Conservation (phyloP, 805 yeast genomes). For the Cyberlindnera xishuangbannaensis region DNA sequence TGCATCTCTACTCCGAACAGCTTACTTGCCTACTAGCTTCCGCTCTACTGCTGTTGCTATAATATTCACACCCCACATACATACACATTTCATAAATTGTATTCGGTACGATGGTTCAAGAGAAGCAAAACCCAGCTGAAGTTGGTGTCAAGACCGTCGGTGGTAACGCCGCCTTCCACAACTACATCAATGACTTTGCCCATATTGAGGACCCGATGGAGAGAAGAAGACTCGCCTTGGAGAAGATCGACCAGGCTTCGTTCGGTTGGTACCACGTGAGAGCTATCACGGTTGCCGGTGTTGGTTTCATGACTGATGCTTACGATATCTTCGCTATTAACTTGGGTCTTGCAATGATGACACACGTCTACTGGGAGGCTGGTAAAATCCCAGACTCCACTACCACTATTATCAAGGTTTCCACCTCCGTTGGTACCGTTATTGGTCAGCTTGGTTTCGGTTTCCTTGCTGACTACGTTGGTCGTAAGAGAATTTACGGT, state of each 20-base stretch:
- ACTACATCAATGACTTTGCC: slow-evolving; percentile 71
- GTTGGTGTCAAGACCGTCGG: slow-evolving; percentile 44
- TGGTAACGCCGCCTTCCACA: slow-evolving; percentile 86
- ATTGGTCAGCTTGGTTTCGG: slow-evolving; percentile 88
- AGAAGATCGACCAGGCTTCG: slow-evolving; percentile 71
- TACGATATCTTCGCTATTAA: slow-evolving; percentile 90
- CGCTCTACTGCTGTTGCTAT: no score
- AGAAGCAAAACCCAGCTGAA: slow-evolving; percentile 21
- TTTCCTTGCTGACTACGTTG: slow-evolving; percentile 70
- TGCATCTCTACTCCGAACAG: no score
- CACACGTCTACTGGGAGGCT: slow-evolving; percentile 65
- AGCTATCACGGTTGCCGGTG: slow-evolving; percentile 84
- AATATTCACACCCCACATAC: no score
- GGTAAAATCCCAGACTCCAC: slow-evolving; percentile 64
- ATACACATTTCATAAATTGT: no score
- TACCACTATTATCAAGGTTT: slow-evolving; percentile 70
- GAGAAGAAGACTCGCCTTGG: slow-evolving; percentile 80
- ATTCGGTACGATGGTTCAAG: slow-evolving; percentile 15
- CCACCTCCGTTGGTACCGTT: slow-evolving; percentile 92
- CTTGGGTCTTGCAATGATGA: slow-evolving; percentile 74
- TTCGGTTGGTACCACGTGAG: slow-evolving; percentile 82
- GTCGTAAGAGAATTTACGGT: slow-evolving; percentile 88
- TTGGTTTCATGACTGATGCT: slow-evolving; percentile 89
- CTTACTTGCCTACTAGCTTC: background rate
- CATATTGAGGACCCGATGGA: slow-evolving; percentile 81